phyloP scores from a whole-genome alignment of 495 filamentous ascomycete genomes.

The Neurospora sp. region DNA sequence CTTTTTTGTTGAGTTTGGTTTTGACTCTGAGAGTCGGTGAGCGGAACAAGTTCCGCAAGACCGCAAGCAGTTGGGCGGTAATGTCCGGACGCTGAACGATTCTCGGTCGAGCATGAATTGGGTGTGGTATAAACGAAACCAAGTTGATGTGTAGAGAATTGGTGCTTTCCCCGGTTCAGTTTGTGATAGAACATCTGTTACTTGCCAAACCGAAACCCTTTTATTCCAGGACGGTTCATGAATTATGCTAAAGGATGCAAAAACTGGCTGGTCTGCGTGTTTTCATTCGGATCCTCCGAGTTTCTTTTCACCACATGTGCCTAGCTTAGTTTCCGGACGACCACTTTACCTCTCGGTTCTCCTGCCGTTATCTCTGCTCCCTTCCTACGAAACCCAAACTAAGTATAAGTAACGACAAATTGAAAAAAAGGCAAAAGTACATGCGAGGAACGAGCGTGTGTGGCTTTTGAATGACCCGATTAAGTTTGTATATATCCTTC shows the following conservation, averaged over 20 bases:
- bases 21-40: neutral
- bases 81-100: neutral
- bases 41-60: neutral
- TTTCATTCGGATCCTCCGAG: neutral
- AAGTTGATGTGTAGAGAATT: no score
- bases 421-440: neutral
- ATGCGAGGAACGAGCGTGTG: neutral
- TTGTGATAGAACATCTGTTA: neutral
- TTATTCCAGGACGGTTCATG: neutral
- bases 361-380: neutral
- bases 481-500: neutral
- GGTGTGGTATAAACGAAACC: no score
- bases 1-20: neutral
- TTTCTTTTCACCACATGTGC: neutral
- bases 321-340: neutral
- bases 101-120: no score
- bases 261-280: neutral
- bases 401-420: neutral
- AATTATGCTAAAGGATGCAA: neutral
- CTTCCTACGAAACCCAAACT: neutral
- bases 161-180: neutral
- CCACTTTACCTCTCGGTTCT: neutral
- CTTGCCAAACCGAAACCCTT: neutral
- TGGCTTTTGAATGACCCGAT: neutral
- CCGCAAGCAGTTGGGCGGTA: neutral